These are phyloP conservation scores for Speleostelium caveatum DNA, from an alignment of 78 protist genomes.

Conservation along the genomic window DNA sequence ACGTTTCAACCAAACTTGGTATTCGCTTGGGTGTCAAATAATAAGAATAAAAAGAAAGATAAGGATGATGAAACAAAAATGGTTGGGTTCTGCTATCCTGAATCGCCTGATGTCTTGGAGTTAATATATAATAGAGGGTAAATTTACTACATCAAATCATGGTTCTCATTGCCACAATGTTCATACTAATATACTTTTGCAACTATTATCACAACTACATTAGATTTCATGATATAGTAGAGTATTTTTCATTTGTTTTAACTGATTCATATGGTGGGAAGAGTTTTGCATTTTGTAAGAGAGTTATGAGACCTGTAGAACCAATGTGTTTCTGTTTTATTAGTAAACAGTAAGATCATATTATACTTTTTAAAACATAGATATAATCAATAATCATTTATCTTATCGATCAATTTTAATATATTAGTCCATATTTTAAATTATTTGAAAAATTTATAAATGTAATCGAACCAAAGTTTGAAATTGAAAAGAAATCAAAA, in stretches of 20 bases:
- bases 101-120: slow-evolving; percentile 3
- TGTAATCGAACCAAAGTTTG: slow-evolving; percentile 28
- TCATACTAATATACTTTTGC: not conserved
- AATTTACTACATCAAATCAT: not conserved
- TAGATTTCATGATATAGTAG: not conserved
- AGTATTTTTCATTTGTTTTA: slow-evolving; percentile 44
- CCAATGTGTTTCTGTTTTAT: slow-evolving; percentile 48
- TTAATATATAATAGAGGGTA: slow-evolving; percentile 4
- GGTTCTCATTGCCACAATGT: not conserved
- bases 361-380: not conserved
- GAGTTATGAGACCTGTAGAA: slow-evolving; percentile 8
- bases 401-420: not conserved
- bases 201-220: not conserved
- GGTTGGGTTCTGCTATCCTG: slow-evolving; percentile 59
- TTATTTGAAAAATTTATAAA: slow-evolving; percentile 37
- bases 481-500: slow-evolving; percentile 29
- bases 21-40: slow-evolving; percentile 40
- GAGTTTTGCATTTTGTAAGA: slow-evolving; percentile 63
- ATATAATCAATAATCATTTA: not conserved
- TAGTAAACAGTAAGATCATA: slow-evolving; percentile 9
- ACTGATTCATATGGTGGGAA: slow-evolving; percentile 70
- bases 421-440: slow-evolving; percentile 59
- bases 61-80: slow-evolving; percentile 48
- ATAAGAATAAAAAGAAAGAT: not conserved
- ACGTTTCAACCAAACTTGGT: slow-evolving; percentile 44